Evolutionary conservation across 352 stramenopile genomes (phyloP).

Genomic region (Vaucheria bursata): DNA sequence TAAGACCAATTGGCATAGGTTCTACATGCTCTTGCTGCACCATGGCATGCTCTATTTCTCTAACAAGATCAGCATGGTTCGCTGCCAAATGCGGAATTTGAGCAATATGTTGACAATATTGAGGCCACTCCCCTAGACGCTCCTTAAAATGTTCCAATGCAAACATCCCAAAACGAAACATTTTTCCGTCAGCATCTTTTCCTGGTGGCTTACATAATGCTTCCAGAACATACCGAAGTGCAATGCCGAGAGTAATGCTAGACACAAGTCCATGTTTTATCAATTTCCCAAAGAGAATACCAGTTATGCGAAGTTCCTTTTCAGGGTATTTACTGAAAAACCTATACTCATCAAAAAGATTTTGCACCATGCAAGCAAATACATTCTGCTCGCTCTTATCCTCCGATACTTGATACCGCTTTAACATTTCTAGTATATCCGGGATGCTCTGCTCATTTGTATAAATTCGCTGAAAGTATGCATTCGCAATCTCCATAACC

Average conservation of each 20-base stretch:
- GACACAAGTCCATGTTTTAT: slow-evolving; percentile 96
- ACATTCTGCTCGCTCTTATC: slow-evolving; percentile 94
- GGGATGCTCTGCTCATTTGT: slow-evolving; percentile 94
- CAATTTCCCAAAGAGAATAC: slow-evolving; percentile 92
- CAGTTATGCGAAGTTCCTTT: slow-evolving; percentile 96
- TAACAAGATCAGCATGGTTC: slow-evolving; percentile 72
- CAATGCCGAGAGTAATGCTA: slow-evolving; percentile 93
- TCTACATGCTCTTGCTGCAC: slow-evolving; percentile 13
- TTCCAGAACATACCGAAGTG: slow-evolving; percentile 91
- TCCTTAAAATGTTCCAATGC: slow-evolving; percentile 94
- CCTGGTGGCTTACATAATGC: slow-evolving; percentile 83
- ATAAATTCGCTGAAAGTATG: slow-evolving; percentile 99
- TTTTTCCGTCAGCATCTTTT: slow-evolving; percentile 44
- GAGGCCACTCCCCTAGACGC: slow-evolving; percentile 86
- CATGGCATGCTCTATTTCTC: slow-evolving; percentile 63
- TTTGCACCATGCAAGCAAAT: slow-evolving; percentile 99
- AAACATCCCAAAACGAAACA: slow-evolving; percentile 85
- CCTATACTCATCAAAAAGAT: slow-evolving; percentile 97
- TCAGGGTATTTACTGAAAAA: slow-evolving; percentile 98
- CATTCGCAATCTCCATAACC: slow-evolving; percentile 95
- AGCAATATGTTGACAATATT: slow-evolving; percentile 95
- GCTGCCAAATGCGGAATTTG: slow-evolving; percentile 93
- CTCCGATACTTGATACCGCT: slow-evolving; percentile 90
- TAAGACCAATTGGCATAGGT: slow-evolving; percentile 4
- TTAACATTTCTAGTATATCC: slow-evolving; percentile 86